Evolutionary conservation across 75 land plant species (phyloP), one percentile per base, ranked within the genome.

Genomic region (Cunninghamia lanceolata): DNA sequence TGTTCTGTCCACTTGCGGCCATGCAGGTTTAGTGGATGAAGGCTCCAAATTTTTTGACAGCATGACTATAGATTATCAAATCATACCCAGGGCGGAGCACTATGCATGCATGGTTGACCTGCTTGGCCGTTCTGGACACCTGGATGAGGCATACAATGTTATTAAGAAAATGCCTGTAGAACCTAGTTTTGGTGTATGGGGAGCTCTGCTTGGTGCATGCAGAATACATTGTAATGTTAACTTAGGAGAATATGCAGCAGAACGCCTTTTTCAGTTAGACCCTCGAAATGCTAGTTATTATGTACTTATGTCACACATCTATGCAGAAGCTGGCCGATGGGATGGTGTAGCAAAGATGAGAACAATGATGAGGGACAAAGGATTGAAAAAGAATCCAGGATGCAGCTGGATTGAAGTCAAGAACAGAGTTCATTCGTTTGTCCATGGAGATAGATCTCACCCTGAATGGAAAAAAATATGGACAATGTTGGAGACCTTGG

Each of bases 31-130:
- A 45, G 13, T 86, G 3, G 85, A 82, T 46, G n/a, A 86, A 34
- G 87, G 87, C 85, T 17, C 54, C 50, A 35, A 79, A 34, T 82
- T 25, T 50, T 86, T 86, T 46, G 39, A 46, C 7, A 30, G 39
- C 28, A 78, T 86, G 87, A 39, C 28, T 21, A 53, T 38, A 84
- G 85, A 86, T 39, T 46, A 79, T 82, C 43, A 82, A 19, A 38
- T 82, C 39, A 42, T 9, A 36, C 85, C 87, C 34, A 81, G 46
- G 16, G 47, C 30, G 19, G 83, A 79, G n/a, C 87, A 86, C 36
- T 86, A 86, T 81, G 47, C 66, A 25, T 78, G 85, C 32, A 40
- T 86, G 10, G 53, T 86, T 82, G 87, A 86, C 83, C 84, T 86
- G 47, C 21, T 83, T 34, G 87, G 82, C 17, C 85, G 87, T 32